Base-by-base conservation (phyloP, 495 filamentous ascomycete genomes). In the Hypomontagnella monticulosa region DNA sequence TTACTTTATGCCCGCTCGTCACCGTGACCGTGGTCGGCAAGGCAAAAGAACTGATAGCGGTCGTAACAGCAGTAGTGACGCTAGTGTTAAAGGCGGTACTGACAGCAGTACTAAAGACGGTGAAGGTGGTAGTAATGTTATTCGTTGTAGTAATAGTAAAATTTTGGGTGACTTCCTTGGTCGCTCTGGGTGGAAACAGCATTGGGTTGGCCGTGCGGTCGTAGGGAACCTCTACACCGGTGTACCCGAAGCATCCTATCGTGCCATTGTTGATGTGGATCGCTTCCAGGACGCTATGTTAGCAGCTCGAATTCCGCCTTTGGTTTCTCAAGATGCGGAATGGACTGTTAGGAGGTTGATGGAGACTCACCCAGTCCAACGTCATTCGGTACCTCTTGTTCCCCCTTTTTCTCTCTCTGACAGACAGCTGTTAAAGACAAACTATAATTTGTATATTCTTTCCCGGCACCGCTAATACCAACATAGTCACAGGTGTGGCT, bases 1-100 rank as follows among this genome's bases (percentile, higher is more conserved):
- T 57, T 30, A 47, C 43, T 38, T 47, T 33, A 7, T 32, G 44
- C 4, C 9, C 18, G 9, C 34, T 37, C 27, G 57, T 61, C n/a
- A 38, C 18, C 3, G 48, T 61, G n/a, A 33, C 48, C 4, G 38
- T 49, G 5, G 40, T 10, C 2, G 30, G 16, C 0, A 12, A 10
- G 7, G 41, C 30, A 11, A 30, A 48, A 2, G 49, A 47, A 6
- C 8, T 27, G 20, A 3, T 42, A 15, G n/a, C n/a, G 3, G 0
- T n/a, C 3, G 27, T 1, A 0, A 37, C 4, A 3, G 16, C n/a
- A 38, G 48, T 52, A 40, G 10, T 46, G 12, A 36, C 2, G 15
- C 38, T 56, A 8, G 40, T 33, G 23, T 9, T 15, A 6, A 27
- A 2, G 16, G 36, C 23, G 23, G 23, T 27, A 6, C 23, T 27